Evolutionary conservation across 202 grass and related monocot species (phyloP), one percentile per base, ranked within the genome.

Genomic region (Schoenoplectus triqueter): DNA sequence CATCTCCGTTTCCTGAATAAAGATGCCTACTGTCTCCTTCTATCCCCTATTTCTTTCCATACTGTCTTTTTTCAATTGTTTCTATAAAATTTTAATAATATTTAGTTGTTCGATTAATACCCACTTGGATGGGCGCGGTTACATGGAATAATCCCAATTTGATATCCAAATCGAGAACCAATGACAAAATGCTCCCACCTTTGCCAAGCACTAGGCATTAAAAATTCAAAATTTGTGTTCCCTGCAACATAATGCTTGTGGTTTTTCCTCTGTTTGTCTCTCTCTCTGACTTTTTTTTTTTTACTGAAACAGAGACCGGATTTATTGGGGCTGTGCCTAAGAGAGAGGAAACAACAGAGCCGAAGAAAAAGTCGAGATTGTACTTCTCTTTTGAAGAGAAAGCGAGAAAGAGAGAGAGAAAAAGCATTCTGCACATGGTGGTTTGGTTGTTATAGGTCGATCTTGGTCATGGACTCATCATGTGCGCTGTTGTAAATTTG

Each of bases 11-110:
- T 81, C 87, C 80, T 85, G 83, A 74, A 42, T 78, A 90, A 93
- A 94, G 89, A 94, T 95, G 92, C 96, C 74, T 64, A 71, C 68
- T 94, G 96, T 99, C 91, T 87, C 89, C 91, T 88, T 65, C 22
- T 69, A 87, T 57, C 54, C 50, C 79, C 31, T 55, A 64, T 75
- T 81, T 64, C 75, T 81, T 66, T 75, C 56, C 81, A 79, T 93
- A 82, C 91, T 86, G 86, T 89, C 86, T 86, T 92, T 86, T 85
- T 21, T 7, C 40, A 50, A 6, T 31, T 3, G 59, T 19, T 19
- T 61, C 6, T 6, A 54, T 67, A 18, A 10, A 44, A 68, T 85
- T 73, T 88, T 77, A 69, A 69, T 56, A n/a, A 21, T 45, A 64
- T 85, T 68, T 88, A 80, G 86, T 82, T 40, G 13, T 86, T 73